phyloP scores from a whole-genome alignment of 805 yeast genomes.

The Wickerhamomyces subpelliculosus region DNA sequence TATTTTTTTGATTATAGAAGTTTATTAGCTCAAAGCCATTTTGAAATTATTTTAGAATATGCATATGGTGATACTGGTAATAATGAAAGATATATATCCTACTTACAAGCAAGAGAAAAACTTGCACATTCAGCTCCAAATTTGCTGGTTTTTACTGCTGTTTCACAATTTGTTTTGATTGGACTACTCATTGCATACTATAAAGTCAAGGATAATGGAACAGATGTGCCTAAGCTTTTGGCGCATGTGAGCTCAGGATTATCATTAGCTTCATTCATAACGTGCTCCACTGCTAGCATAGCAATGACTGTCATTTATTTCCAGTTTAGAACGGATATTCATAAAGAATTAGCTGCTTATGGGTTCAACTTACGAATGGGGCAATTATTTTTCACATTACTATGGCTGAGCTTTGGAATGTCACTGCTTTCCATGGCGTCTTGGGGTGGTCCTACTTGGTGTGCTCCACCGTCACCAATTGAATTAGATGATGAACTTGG shows the following conservation, averaged over 20 bases:
- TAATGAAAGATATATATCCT: slow-evolving; percentile 19
- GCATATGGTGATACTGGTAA: slow-evolving; percentile 32
- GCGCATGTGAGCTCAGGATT: slow-evolving; percentile 31
- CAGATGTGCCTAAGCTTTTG: slow-evolving; percentile 25
- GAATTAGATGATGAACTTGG: slow-evolving; percentile 5
- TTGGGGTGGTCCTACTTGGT: slow-evolving; percentile 46
- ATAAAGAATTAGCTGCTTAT: slow-evolving; percentile 32
- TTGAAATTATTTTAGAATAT: slow-evolving; percentile 39
- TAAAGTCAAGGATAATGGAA: slow-evolving; percentile 17
- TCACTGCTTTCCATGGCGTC: slow-evolving; percentile 11
- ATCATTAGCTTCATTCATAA: slow-evolving; percentile 27
- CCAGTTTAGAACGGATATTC: slow-evolving; percentile 10
- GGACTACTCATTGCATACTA: slow-evolving; percentile 29
- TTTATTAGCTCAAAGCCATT: slow-evolving; percentile 32
- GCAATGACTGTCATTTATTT: slow-evolving; percentile 24
- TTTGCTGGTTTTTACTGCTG: slow-evolving; percentile 23
- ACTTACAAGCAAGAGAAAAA: slow-evolving; percentile 11
- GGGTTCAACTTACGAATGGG: slow-evolving; percentile 42
- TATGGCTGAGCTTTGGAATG: slow-evolving; percentile 30
- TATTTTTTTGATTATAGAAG: slow-evolving; percentile 39
- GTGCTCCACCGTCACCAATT: slow-evolving; percentile 36
- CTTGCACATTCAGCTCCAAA: slow-evolving; percentile 24
- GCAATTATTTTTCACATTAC: slow-evolving; percentile 30
- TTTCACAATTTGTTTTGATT: slow-evolving; percentile 25
- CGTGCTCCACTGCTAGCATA: slow-evolving; percentile 26